These are phyloP conservation scores for Cryphonectria japonica DNA, from an alignment of 2,329 filamentous ascomycete species.

Conservation along the genomic window DNA sequence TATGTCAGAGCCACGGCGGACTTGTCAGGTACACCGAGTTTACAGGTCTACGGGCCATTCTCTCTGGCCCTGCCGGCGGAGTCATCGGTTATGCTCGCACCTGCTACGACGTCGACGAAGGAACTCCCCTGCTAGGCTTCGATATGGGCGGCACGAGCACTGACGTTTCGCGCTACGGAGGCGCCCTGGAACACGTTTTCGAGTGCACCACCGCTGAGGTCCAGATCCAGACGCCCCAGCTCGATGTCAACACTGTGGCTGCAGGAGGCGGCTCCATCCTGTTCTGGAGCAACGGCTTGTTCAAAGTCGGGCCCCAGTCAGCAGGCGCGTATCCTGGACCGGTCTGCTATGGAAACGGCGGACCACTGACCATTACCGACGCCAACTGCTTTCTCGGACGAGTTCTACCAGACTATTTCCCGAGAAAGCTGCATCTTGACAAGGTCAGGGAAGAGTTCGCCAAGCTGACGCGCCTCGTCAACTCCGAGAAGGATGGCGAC, in stretches of 20 bases:
- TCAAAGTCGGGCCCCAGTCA: conserved; percentile 88
- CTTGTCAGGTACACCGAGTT: conserved; percentile 78
- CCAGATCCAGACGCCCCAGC: conserved; percentile 87
- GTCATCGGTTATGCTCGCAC: conserved; percentile 95
- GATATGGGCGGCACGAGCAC: conserved; percentile 96
- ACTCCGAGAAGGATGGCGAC: conserved; percentile 66
- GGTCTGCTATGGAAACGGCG: conserved; percentile 87
- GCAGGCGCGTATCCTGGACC: conserved; percentile 88
- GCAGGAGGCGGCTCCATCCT: conserved; percentile 84
- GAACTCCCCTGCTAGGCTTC: conserved; percentile 87
- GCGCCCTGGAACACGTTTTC: conserved; percentile 87
- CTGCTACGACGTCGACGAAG: conserved; percentile 81
- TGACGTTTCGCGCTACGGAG: conserved; percentile 85
- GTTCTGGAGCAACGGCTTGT: conserved; percentile 87
- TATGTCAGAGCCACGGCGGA: conserved; percentile 73
- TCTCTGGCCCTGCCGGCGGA: conserved; percentile 87
- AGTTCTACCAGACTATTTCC: conserved; percentile 87
- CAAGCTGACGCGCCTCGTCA: conserved; percentile 77
- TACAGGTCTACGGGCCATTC: conserved; percentile 80
- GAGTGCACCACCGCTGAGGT: conserved; percentile 94
- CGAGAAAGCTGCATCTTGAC: conserved; percentile 79
- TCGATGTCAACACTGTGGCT: conserved; percentile 94
- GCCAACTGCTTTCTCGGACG: conserved; percentile 85
- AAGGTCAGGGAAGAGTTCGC: conserved; percentile 77
- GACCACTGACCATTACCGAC: conserved; percentile 87